phyloP scores from a whole-genome alignment of 2,329 filamentous ascomycete species.

The Microsporum canis region DNA sequence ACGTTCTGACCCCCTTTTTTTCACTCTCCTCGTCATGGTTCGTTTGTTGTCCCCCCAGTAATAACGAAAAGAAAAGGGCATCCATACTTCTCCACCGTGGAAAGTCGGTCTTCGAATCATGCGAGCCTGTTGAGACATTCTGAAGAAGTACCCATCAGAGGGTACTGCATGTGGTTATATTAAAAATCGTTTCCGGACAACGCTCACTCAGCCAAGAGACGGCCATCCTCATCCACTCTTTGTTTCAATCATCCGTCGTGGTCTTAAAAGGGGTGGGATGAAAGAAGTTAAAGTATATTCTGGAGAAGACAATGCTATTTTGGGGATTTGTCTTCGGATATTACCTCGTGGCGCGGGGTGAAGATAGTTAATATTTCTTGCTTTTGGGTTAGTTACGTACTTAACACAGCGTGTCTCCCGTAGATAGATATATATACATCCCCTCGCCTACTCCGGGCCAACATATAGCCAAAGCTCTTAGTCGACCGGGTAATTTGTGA shows the following conservation, averaged over 20 bases:
- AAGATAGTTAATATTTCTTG: not conserved
- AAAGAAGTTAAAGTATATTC: not conserved
- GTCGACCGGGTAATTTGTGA: not conserved
- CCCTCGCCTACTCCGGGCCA: not conserved
- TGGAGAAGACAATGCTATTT: not conserved
- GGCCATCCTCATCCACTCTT: not conserved
- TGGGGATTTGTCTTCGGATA: not conserved
- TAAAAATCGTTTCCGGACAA: not conserved
- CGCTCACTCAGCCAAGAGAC: not conserved
- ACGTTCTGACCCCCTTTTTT: not conserved
- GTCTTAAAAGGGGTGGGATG: not conserved
- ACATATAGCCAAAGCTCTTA: not conserved
- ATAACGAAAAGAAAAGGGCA: not conserved
- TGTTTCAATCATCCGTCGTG: not conserved
- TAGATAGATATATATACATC: not conserved
- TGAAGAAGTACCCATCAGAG: not conserved
- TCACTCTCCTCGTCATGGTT: not conserved
- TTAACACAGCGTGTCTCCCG: not conserved
- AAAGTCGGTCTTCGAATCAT: not conserved
- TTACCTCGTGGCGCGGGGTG: conserved; percentile 1
- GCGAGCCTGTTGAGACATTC: not conserved
- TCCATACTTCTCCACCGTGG: not conserved
- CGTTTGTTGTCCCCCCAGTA: not conserved
- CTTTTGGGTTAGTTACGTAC: not conserved
- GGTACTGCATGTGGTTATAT: not conserved